Evolutionary conservation across 2,329 filamentous ascomycete genomes (phyloP).

Genomic region (Hymenoscyphus occultus): DNA sequence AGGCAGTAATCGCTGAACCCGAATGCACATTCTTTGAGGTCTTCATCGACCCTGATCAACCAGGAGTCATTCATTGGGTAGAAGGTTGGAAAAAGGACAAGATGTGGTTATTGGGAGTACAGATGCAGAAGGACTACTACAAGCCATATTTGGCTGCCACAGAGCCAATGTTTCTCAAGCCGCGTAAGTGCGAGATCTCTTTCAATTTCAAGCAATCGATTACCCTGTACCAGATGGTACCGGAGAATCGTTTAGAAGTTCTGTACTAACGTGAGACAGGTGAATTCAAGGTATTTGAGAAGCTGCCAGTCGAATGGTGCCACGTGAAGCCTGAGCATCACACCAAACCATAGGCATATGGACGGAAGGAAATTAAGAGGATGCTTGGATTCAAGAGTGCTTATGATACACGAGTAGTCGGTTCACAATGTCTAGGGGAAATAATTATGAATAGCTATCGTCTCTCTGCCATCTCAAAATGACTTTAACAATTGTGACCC

Average conservation of each 20-base stretch:
- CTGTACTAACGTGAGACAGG: constrained; percentile 1
- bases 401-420: not conserved
- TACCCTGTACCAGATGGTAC: not conserved
- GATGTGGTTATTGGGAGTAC: constrained; percentile 15
- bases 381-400: not conserved
- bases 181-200: constrained; percentile 6
- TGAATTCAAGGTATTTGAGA: constrained; percentile 13
- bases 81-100: constrained; percentile 39
- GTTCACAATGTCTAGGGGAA: not conserved
- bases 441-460: too few species aligned
- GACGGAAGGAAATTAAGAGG: not conserved
- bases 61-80: constrained; percentile 41
- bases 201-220: not conserved
- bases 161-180: constrained; percentile 14
- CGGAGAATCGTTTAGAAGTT: not conserved
- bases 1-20: constrained; percentile 42
- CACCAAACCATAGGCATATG: not conserved
- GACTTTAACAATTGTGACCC: too few species aligned
- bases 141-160: constrained; percentile 16
- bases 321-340: constrained; percentile 10
- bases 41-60: constrained; percentile 39
- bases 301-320: constrained; percentile 8
- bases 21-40: constrained; percentile 46
- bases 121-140: constrained; percentile 16
- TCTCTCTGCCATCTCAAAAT: too few species aligned